Evolutionary conservation across 2,329 filamentous ascomycete genomes (phyloP).

Genomic region (Paraconiothyrium brasiliense): DNA sequence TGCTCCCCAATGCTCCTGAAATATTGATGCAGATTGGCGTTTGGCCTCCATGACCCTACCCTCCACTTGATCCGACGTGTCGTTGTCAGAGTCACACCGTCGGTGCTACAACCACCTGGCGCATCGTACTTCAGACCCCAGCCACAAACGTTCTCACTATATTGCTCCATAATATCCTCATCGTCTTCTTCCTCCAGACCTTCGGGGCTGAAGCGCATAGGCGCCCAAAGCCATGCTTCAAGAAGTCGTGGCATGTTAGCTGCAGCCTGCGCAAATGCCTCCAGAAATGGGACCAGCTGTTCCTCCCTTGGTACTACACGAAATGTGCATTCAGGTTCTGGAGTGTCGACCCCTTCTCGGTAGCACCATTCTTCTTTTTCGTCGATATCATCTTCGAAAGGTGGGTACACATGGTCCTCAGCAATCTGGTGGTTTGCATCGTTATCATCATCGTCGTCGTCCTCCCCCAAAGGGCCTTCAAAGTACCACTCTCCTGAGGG

Average conservation of each 20-base stretch:
- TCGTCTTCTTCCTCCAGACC: background rate
- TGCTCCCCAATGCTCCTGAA: background rate
- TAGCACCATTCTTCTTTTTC: background rate
- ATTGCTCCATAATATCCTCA: background rate
- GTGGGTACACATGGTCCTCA: background rate
- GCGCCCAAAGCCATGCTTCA: background rate
- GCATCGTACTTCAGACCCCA: slow-evolving; percentile 4
- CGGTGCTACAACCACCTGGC: background rate
- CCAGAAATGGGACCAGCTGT: background rate
- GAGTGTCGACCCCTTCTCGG: background rate
- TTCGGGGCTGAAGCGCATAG: background rate
- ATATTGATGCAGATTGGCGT: background rate
- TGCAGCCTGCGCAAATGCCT: slow-evolving; percentile 2
- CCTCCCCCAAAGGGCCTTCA: background rate
- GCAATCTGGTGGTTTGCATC: background rate
- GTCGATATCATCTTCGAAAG: background rate
- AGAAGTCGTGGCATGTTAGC: background rate
- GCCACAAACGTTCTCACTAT: background rate
- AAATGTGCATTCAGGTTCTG: background rate
- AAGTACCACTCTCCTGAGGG: slow-evolving; percentile 7
- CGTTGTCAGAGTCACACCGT: background rate
- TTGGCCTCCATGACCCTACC: slow-evolving; percentile 2
- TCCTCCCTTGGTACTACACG: background rate
- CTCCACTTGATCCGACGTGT: slow-evolving; percentile 5
- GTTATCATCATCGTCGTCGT: background rate